Base-by-base conservation (phyloP, 768 basidiomycete species). In the Myochromella boudieri region DNA sequence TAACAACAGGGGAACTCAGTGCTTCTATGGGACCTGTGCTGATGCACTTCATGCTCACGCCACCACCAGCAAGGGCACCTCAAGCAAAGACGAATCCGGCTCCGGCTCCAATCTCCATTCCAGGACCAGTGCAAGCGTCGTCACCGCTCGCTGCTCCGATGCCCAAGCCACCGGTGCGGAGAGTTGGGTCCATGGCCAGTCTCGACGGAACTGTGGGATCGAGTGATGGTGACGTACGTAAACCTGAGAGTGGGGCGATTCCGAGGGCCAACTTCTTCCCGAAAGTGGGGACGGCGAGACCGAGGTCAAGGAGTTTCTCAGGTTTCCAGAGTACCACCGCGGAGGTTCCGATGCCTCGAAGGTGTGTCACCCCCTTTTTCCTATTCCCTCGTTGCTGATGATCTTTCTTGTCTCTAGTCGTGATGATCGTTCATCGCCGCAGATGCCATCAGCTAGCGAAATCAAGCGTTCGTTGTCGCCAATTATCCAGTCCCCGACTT, bases 281-380 rank as follows among this genome's bases (percentile, higher is more conserved):
- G 0, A 74, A 75, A 45, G 70, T 68, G 7, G 69, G 72, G 6
- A 70, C 70, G 2, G 55, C 68, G 7, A 67, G 89, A 4, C 90
- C 89, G 4, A 63, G 87, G 40, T 89, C 86, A 17, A 67, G 86
- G 55, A 90, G 87, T 52, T 91, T 91, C 59, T 90, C 87, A 7
- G 84, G 80, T 2, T 84, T 89, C 63, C 77, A 80, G 41, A 68
- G 72, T 3, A 55, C 62, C 4, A 55, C 44, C 5, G 43, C 60
- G 3, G 68, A 74, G 42, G 57, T 65, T 1, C 52, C 60, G 12
- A 33, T 61, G 27, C 64, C 67, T 11, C 51, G 38, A 42, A 68
- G 67, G 70, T 71, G 44, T 38, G 58, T 44, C 46, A 51, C 4
- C 17, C 24, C 17, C 38, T 34, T 33, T 32, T 27, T 33, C 32